Conservation (phyloP, 2,329 filamentous ascomycete species). For the Xylaria sp. region DNA sequence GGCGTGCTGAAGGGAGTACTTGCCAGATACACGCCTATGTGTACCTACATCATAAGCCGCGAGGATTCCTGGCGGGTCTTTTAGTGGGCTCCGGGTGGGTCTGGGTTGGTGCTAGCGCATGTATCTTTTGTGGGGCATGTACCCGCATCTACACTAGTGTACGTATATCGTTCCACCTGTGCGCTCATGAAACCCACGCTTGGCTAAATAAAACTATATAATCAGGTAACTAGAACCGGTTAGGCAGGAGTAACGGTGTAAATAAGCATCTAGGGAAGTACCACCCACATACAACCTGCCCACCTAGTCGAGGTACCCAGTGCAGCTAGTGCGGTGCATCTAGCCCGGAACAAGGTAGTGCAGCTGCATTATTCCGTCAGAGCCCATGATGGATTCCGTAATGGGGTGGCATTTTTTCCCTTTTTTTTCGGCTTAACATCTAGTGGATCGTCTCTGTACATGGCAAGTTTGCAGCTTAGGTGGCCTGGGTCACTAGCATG, state of each 20-base stretch:
- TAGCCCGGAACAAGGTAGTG: neutral
- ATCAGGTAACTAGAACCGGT: slow-evolving; percentile 5
- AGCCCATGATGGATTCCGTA: neutral
- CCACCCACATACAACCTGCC: neutral
- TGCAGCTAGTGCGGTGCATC: neutral
- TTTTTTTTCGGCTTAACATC: neutral
- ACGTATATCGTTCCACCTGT: slow-evolving; percentile 17
- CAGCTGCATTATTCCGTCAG: neutral
- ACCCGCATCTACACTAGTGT: slow-evolving; percentile 5
- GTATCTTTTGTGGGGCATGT: slow-evolving; percentile 10
- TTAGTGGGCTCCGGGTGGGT: slow-evolving; percentile 6
- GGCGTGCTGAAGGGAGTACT: neutral
- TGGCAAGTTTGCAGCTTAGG: too few relatives aligned
- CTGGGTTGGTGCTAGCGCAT: slow-evolving; percentile 13
- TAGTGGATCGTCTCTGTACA: too few relatives aligned
- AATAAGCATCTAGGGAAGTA: neutral
- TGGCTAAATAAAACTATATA: slow-evolving; percentile 20
- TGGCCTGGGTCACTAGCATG: too few relatives aligned
- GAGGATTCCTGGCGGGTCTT: slow-evolving; percentile 16
- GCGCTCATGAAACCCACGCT: slow-evolving; percentile 18
- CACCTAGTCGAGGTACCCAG: neutral
- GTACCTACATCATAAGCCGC: slow-evolving; percentile 1
- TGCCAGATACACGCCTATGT: neutral
- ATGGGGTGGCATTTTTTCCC: neutral
- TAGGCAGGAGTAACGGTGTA: slow-evolving; percentile 11